Evolutionary conservation across 148 eudicot genomes (phyloP).

Genomic region (Silene conica): DNA sequence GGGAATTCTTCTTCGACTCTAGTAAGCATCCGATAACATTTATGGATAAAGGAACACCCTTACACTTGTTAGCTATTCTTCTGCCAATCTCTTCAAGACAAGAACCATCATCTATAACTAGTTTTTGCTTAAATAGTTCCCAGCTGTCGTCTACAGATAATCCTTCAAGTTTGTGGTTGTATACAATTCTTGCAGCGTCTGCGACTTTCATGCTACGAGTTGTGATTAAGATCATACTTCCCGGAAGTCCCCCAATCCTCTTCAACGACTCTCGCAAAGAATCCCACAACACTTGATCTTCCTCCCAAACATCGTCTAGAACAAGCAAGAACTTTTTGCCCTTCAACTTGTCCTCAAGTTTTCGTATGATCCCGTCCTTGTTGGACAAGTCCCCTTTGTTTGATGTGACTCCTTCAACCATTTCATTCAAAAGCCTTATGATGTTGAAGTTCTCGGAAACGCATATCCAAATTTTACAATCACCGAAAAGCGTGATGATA

Average conservation of each 20-base stretch:
- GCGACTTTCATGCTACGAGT: slow-evolving; percentile 9
- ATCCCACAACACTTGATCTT: background rate
- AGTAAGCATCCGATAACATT: slow-evolving; percentile 3
- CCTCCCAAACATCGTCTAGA: slow-evolving; percentile 24
- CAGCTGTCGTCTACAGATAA: slow-evolving; percentile 15
- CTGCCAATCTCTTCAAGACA: background rate
- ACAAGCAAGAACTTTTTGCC: slow-evolving; percentile 18
- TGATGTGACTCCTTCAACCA: slow-evolving; percentile 6
- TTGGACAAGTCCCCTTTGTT: background rate
- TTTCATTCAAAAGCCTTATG: slow-evolving; percentile 3
- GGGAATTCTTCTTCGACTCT: background rate
- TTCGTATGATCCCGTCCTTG: background rate
- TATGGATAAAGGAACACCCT: slow-evolving; percentile 3
- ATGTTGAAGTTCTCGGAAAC: background rate
- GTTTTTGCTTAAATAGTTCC: slow-evolving; percentile 13
- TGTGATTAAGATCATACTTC: slow-evolving; percentile 15
- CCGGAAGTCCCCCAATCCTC: slow-evolving; percentile 11
- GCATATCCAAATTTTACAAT: slow-evolving; percentile 5
- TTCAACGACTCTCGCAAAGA: slow-evolving; percentile 7
- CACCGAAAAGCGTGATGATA: background rate
- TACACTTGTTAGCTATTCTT: background rate
- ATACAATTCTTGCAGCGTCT: background rate
- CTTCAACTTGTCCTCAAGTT: background rate
- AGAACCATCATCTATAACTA: background rate
- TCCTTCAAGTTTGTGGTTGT: background rate